Evolutionary conservation across 2,329 filamentous ascomycete genomes (phyloP).

Genomic region (Leptographium radiaticola): DNA sequence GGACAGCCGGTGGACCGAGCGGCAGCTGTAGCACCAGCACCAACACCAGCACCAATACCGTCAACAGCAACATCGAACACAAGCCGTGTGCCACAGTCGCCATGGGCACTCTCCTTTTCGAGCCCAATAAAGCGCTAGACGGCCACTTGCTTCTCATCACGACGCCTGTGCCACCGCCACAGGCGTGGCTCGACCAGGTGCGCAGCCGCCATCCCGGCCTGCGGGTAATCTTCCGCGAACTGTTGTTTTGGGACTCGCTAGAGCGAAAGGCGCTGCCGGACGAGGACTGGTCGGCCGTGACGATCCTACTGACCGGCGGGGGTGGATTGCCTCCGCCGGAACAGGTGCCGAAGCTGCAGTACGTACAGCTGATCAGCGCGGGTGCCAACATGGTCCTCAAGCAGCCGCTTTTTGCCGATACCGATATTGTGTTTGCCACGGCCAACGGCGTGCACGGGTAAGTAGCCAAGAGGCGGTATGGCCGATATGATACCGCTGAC

Average conservation of each 20-base stretch:
- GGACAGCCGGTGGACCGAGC: background rate
- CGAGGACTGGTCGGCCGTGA: conserved; percentile 34
- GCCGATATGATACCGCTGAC: background rate
- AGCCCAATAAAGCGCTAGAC: conserved; percentile 23
- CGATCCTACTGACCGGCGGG: conserved; percentile 21
- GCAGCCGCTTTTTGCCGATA: conserved; percentile 34
- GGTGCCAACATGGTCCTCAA: conserved; percentile 37
- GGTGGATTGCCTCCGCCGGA: conserved; percentile 25
- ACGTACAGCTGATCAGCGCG: conserved; percentile 41
- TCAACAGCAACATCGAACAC: background rate
- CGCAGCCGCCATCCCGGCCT: conserved; percentile 29
- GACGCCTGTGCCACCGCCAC: conserved; percentile 18
- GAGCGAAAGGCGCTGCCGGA: conserved; percentile 9
- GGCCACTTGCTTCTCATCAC: conserved; percentile 36
- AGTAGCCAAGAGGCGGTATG: conserved; percentile 9
- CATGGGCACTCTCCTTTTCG: background rate
- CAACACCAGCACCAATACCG: background rate
- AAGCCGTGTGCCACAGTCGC: background rate
- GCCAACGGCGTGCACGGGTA: conserved; percentile 47
- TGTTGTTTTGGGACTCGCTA: conserved; percentile 17
- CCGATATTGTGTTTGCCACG: conserved; percentile 36
- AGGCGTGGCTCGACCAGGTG: conserved; percentile 23
- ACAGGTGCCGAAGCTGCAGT: conserved; percentile 32
- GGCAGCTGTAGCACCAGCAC: background rate
- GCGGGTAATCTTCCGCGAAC: conserved; percentile 20